phyloP scores from a whole-genome alignment of 305 asterid genomes.

The Fraxinus baroniana region DNA sequence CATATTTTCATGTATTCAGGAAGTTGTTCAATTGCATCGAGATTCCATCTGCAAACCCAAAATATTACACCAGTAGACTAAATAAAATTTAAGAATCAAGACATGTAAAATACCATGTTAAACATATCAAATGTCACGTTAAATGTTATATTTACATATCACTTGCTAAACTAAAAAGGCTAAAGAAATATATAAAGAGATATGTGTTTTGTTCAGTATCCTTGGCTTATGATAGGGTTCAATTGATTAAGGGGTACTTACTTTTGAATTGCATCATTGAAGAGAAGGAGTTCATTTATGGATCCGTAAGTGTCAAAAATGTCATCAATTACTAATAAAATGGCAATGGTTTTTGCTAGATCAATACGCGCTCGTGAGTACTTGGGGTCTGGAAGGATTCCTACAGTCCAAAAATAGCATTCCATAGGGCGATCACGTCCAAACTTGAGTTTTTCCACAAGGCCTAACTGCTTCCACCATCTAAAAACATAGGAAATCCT shows the following conservation, averaged over 20 bases:
- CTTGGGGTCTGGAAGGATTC: slow-evolving; percentile 39
- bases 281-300: slow-evolving; percentile 29
- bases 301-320: slow-evolving; percentile 38
- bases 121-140: not conserved
- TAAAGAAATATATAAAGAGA: too few species aligned
- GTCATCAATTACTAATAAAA: slow-evolving; percentile 43
- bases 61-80: not conserved
- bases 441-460: slow-evolving; percentile 35
- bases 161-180: too few species aligned
- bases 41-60: slow-evolving; percentile 34
- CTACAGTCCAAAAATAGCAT: slow-evolving; percentile 45
- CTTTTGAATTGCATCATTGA: slow-evolving; percentile 41
- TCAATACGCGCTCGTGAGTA: slow-evolving; percentile 33
- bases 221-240: not conserved
- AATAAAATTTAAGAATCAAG: not conserved
- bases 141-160: too few species aligned
- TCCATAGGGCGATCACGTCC: slow-evolving; percentile 38
- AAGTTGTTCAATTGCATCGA: slow-evolving; percentile 35
- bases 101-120: too few species aligned
- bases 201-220: not conserved
- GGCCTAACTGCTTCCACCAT: slow-evolving; percentile 47
- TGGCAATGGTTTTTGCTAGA: slow-evolving; percentile 40
- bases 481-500: slow-evolving; percentile 10
- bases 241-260: not conserved
- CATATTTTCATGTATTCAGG: slow-evolving; percentile 46